phyloP scores from a whole-genome alignment of 1,139 yeast genomes.

The Blastobotrys ciferrii region DNA sequence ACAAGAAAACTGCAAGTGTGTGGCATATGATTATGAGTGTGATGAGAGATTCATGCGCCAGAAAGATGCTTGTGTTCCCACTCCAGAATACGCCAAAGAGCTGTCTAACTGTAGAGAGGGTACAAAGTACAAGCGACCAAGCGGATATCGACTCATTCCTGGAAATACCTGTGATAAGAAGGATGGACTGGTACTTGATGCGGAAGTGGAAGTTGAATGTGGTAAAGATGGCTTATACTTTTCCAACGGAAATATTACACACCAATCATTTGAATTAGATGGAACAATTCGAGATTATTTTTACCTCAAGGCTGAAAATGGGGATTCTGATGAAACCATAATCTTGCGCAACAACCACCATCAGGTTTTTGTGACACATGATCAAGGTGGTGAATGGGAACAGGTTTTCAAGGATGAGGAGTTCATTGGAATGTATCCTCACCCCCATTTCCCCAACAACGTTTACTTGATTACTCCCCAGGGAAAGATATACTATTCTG shows the following conservation, averaged over 20 bases:
- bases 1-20: conserved; percentile 66
- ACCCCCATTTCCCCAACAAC: conserved; percentile 60
- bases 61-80: conserved; percentile 57
- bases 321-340: conserved; percentile 58
- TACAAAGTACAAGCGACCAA: conserved; percentile 24
- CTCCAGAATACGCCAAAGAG: conserved; percentile 30
- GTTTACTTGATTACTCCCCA: conserved; percentile 59
- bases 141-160: conserved; percentile 42
- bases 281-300: conserved; percentile 53
- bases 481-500: conserved; percentile 54
- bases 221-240: conserved; percentile 16
- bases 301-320: conserved; percentile 47
- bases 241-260: conserved; percentile 27
- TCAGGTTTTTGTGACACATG: conserved; percentile 62
- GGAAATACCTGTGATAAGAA: conserved; percentile 49
- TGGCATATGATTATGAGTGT: conserved; percentile 71
- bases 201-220: conserved; percentile 22
- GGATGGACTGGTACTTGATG: conserved; percentile 27
- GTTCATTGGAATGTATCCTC: conserved; percentile 55
- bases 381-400: conserved; percentile 69
- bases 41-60: conserved; percentile 51
- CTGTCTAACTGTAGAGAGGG: conserved; percentile 23
- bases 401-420: conserved; percentile 48
- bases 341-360: conserved; percentile 55
- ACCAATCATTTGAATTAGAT: conserved; percentile 36